These are phyloP conservation scores for Pascua sp. DNA, from an alignment of 1,284 basidiomycete species.

Conservation along the genomic window DNA sequence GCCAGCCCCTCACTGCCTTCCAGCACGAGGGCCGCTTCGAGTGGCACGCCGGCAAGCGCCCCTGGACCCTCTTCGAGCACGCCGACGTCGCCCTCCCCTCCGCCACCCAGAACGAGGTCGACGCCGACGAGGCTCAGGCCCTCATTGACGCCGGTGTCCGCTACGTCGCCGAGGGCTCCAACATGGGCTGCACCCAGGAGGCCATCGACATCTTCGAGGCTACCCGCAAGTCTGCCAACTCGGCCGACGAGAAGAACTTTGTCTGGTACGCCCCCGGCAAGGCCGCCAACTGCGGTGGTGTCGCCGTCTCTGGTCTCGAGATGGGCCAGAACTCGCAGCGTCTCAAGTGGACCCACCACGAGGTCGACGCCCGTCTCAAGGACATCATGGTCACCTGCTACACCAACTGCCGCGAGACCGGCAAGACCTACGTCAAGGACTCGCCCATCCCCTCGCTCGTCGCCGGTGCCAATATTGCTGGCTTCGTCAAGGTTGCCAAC, in stretches of 20 bases:
- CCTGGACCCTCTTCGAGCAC: slow-evolving; percentile 67
- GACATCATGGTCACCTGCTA: slow-evolving; percentile 70
- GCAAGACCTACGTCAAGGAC: slow-evolving; percentile 61
- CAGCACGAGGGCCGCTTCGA: slow-evolving; percentile 55
- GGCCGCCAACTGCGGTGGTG: slow-evolving; percentile 68
- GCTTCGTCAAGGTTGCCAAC: slow-evolving; percentile 61
- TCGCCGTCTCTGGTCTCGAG: slow-evolving; percentile 61
- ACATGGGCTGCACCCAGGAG: slow-evolving; percentile 69
- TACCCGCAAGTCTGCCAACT: slow-evolving; percentile 55
- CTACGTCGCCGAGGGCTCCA: slow-evolving; percentile 74
- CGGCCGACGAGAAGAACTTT: slow-evolving; percentile 30
- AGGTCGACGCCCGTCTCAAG: slow-evolving; percentile 70
- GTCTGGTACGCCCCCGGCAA: slow-evolving; percentile 69
- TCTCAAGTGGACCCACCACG: slow-evolving; percentile 56
- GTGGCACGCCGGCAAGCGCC: slow-evolving; percentile 67
- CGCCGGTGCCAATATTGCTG: slow-evolving; percentile 70
- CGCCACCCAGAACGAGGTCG: slow-evolving; percentile 75
- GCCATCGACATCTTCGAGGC: slow-evolving; percentile 71
- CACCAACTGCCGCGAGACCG: slow-evolving; percentile 61
- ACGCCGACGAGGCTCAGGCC: slow-evolving; percentile 64
- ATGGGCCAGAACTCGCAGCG: slow-evolving; percentile 77
- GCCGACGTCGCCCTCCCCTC: slow-evolving; percentile 72
- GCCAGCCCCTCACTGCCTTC: slow-evolving; percentile 60
- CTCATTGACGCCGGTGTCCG: slow-evolving; percentile 66
- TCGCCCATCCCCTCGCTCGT: slow-evolving; percentile 61